A percentile compares a stretch with the other conserved stretches of the same genome.
These are phyloP conservation scores for Tetracladium setigerum DNA, from an alignment of 495 filamentous ascomycete genomes.

Conservation along the genomic window DNA sequence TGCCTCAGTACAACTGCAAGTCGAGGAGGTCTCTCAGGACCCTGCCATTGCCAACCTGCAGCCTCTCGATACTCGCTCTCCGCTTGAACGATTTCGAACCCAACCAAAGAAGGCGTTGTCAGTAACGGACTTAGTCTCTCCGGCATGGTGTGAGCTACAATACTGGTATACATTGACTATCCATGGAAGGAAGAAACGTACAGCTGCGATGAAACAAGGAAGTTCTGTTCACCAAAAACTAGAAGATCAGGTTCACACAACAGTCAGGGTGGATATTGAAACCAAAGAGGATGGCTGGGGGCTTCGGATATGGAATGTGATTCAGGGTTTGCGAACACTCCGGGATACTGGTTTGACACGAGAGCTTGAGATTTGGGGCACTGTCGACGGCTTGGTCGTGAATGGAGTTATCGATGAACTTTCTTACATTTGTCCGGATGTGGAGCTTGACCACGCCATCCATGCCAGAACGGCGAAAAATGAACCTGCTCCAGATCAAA, in stretches of 20 bases:
- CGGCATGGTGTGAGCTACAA: constrained; percentile 94
- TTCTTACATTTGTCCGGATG: constrained; percentile 67
- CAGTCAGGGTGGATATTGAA: constrained; percentile 61
- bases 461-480: constrained; percentile 1
- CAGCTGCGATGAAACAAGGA: constrained; percentile 77
- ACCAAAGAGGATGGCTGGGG: constrained; percentile 80
- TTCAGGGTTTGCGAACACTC: constrained; percentile 74
- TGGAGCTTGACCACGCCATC: constrained; percentile 50
- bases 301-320: constrained; percentile 83
- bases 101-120: constrained; percentile 74
- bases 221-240: constrained; percentile 70
- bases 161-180: constrained; percentile 78
- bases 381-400: constrained; percentile 73
- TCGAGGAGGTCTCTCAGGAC: neutral
- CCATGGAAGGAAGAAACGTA: constrained; percentile 60
- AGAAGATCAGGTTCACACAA: constrained; percentile 75
- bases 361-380: constrained; percentile 90
- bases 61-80: constrained; percentile 28
- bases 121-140: constrained; percentile 81
- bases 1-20: neutral
- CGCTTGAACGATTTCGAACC: constrained; percentile 65
- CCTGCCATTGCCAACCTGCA: neutral
- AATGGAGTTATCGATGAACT: constrained; percentile 89
- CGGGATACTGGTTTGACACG: constrained; percentile 73
- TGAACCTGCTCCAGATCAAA: constrained; percentile 42